Base-by-base conservation (phyloP, 1,139 yeast species). In the Ashbya aceris region DNA sequence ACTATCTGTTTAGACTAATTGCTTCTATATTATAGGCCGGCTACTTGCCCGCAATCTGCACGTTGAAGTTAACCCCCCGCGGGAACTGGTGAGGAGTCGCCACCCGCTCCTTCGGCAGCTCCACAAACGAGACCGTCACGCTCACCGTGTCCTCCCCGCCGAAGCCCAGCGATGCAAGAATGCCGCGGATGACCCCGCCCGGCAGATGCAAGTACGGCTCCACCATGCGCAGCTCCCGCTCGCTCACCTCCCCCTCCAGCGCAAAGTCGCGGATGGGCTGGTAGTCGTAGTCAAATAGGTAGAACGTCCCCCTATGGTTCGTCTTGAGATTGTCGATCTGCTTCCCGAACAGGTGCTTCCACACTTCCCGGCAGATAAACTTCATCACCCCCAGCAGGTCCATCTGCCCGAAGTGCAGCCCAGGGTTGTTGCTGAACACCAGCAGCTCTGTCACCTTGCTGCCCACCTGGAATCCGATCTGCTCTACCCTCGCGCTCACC, bases 281-380 rank as follows among this genome's bases (percentile, higher is more conserved):
- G 41, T 55, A 58, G 23, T 57, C 55, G 36, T 53, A 52, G 38
- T 58, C 64, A 14, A 57, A 51, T 9, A 61, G 43, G 42, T 59
- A 61, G 39, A 58, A 56, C n/a, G 65, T 55, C 31, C 68, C 87
- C 40, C 95, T 66, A 60, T 91, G 97, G 60, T 91, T 91, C 1
- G 98, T 91, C 49, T 95, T 74, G 47, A 91, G 69, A 55, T 86
- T 87, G 61, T 87, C 96, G 70, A 91, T 85, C 62, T 84, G 96
- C 61, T 87, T 91, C 38, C 79, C 76, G 64, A 78, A 87, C 33
- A 89, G 59, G 40, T 74, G 66, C 53, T 76, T 77, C 97, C 97
- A 89, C 30, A 89, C 82, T 53, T 91, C 96, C 40, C 95, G 75
- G 62, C 97, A 87, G 1, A 89, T 76, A 56, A 86, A 87, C 64